Percentiles rank a stretch among this genome's conserved stretches.
These are phyloP conservation scores for Heliamphora pulchella DNA, from an alignment of 179 eudicot species.

Conservation along the genomic window DNA sequence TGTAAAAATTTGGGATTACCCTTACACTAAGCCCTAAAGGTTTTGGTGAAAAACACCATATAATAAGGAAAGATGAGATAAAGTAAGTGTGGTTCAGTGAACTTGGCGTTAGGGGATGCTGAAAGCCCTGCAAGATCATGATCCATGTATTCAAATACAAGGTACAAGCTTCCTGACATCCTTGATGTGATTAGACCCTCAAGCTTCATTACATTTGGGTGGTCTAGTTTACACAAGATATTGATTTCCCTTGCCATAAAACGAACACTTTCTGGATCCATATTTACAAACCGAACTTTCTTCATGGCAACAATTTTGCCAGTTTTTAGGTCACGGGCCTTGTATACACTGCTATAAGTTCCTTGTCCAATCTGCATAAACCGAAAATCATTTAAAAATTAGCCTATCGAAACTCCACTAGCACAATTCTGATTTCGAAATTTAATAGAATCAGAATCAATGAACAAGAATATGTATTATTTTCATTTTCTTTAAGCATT, in stretches of 20 bases:
- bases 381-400: slow-evolving; percentile 9
- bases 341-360: slow-evolving; percentile 52
- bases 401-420: too few relatives aligned
- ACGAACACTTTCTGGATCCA: slow-evolving; percentile 61
- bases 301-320: slow-evolving; percentile 47
- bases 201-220: slow-evolving; percentile 54
- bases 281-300: slow-evolving; percentile 50
- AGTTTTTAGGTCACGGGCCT: slow-evolving; percentile 46
- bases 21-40: not conserved
- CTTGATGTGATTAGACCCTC: slow-evolving; percentile 44
- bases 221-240: slow-evolving; percentile 45
- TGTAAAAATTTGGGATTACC: not conserved
- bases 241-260: slow-evolving; percentile 56
- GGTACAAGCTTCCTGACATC: slow-evolving; percentile 48
- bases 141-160: slow-evolving; percentile 61
- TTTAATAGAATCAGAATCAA: not conserved
- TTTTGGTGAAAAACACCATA: not conserved
- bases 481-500: too few relatives aligned
- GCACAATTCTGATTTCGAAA: too few relatives aligned
- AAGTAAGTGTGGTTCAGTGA: slow-evolving; percentile 47
- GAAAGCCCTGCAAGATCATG: slow-evolving; percentile 55
- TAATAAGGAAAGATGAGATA: not conserved
- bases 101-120: slow-evolving; percentile 38
- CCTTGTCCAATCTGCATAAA: slow-evolving; percentile 53
- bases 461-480: not conserved